Conservation (phyloP, 495 filamentous ascomycete species). For the Daldinia concentrica region DNA sequence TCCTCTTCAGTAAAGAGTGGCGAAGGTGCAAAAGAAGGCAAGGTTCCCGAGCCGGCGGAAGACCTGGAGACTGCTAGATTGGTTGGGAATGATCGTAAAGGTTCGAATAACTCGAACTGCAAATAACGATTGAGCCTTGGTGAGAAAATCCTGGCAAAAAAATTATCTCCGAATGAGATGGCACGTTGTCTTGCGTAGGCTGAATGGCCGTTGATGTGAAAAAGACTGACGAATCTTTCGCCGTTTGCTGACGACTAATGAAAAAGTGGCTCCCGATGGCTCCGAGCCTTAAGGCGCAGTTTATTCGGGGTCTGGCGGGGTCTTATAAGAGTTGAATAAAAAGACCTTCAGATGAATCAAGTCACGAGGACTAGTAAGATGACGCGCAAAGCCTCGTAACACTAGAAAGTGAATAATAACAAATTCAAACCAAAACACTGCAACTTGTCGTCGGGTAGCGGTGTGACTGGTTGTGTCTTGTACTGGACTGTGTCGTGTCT, state of each 20-base stretch:
- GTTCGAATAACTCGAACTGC: slow-evolving; percentile 19
- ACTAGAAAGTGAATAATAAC: slow-evolving; percentile 28
- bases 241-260: slow-evolving; percentile 33
- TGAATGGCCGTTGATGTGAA: slow-evolving; percentile 22
- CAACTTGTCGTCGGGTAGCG: slow-evolving; percentile 31
- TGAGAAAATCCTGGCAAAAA: slow-evolving; percentile 7
- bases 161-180: slow-evolving; percentile 29
- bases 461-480: slow-evolving; percentile 37
- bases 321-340: slow-evolving; percentile 28
- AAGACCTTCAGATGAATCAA: slow-evolving; percentile 11
- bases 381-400: slow-evolving; percentile 34
- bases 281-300: slow-evolving; percentile 42
- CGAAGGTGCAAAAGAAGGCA: slow-evolving; percentile 27
- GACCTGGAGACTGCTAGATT: slow-evolving; percentile 40
- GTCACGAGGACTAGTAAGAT: slow-evolving; percentile 32
- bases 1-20: slow-evolving; percentile 28
- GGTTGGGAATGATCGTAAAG: slow-evolving; percentile 31
- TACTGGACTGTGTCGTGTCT: slow-evolving; percentile 33
- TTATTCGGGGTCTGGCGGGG: slow-evolving; percentile 20
- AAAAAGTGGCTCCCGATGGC: slow-evolving; percentile 34
- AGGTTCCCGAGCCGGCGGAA: slow-evolving; percentile 44
- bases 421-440: slow-evolving; percentile 24
- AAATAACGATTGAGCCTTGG: slow-evolving; percentile 35
- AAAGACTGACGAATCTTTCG: slow-evolving; percentile 40
- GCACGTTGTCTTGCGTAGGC: slow-evolving; percentile 37